These are phyloP conservation scores for Fusarium concolor DNA, from an alignment of 2,329 filamentous ascomycete species.

Conservation along the genomic window DNA sequence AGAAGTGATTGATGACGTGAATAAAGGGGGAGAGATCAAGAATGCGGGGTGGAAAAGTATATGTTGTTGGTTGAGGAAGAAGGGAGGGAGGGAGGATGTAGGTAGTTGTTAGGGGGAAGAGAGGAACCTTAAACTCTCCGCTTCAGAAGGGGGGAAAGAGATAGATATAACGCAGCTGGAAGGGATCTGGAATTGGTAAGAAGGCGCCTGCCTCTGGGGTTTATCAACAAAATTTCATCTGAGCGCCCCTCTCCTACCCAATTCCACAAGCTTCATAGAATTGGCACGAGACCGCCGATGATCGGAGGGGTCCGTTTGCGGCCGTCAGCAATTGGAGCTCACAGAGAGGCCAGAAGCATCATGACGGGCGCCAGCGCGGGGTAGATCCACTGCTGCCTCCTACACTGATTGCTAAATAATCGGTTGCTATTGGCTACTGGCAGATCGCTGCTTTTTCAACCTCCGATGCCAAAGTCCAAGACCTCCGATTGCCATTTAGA, in stretches of 20 bases:
- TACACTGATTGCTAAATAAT: constrained; percentile 48
- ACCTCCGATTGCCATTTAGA: constrained; percentile 23
- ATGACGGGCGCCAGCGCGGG: constrained; percentile 44
- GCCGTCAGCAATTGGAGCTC: constrained; percentile 44
- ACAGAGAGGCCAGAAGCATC: constrained; percentile 37
- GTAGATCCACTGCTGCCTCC: constrained; percentile 42
- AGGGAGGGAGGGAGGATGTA: constrained; percentile 1
- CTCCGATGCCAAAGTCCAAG: constrained; percentile 40
- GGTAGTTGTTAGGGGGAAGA: not conserved
- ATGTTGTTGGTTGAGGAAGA: not conserved
- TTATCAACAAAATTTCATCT: constrained; percentile 46
- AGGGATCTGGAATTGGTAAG: constrained; percentile 13
- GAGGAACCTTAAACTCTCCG: constrained; percentile 12
- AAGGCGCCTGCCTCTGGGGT: constrained; percentile 38
- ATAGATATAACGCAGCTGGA: constrained; percentile 4
- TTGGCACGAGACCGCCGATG: constrained; percentile 44
- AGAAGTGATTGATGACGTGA: not conserved
- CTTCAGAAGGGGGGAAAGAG: not conserved
- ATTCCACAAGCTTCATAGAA: constrained; percentile 44
- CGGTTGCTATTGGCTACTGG: constrained; percentile 38
- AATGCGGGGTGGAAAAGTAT: constrained; percentile 10
- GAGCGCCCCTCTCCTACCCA: constrained; percentile 31
- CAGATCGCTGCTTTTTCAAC: constrained; percentile 42
- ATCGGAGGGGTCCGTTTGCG: constrained; percentile 46
- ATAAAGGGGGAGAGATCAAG: not conserved